Evolutionary conservation across 257 asterid genomes (phyloP).

Genomic region (Primulina huaijiensis): DNA sequence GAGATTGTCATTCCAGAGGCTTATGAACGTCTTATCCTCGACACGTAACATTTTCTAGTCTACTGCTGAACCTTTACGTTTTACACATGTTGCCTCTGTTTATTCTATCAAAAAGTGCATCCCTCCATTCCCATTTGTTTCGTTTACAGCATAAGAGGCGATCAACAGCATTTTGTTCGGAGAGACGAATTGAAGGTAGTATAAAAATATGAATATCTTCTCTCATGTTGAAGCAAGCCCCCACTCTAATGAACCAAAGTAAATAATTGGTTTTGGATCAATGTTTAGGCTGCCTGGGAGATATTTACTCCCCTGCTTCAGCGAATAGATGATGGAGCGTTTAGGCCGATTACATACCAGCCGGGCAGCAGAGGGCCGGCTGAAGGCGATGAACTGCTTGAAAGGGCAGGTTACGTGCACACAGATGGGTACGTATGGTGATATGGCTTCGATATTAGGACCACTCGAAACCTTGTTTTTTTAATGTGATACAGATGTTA

Average conservation of each 20-base stretch:
- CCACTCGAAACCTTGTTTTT: too few species aligned
- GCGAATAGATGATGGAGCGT: slow-evolving; percentile 72
- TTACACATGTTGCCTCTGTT: too few species aligned
- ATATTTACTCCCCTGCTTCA: slow-evolving; percentile 92
- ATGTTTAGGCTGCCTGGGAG: slow-evolving; percentile 90
- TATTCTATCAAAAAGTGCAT: too few species aligned
- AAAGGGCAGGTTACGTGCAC: slow-evolving; percentile 75
- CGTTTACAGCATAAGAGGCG: slow-evolving; percentile 76
- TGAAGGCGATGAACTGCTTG: slow-evolving; percentile 70
- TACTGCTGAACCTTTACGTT: too few species aligned
- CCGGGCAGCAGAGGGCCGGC: slow-evolving; percentile 92
- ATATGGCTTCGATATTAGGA: too few species aligned
- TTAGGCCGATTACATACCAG: slow-evolving; percentile 64
- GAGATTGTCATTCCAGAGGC: slow-evolving; percentile 89
- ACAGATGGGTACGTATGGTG: slow-evolving; percentile 88
- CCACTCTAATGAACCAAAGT: too few species aligned
- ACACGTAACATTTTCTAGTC: slow-evolving; percentile 55
- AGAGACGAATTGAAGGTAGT: slow-evolving; percentile 91
- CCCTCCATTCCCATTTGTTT: neutral
- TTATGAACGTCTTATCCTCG: slow-evolving; percentile 94
- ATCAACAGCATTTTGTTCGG: slow-evolving; percentile 98
- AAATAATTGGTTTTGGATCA: too few species aligned
- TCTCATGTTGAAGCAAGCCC: neutral
- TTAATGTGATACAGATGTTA: too few species aligned
- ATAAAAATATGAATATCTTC: neutral